A percentile compares a stretch with the other conserved stretches of the same genome.
These are phyloP conservation scores for Rubus idaeus DNA, from an alignment of 306 rosid genomes.

Conservation along the genomic window DNA sequence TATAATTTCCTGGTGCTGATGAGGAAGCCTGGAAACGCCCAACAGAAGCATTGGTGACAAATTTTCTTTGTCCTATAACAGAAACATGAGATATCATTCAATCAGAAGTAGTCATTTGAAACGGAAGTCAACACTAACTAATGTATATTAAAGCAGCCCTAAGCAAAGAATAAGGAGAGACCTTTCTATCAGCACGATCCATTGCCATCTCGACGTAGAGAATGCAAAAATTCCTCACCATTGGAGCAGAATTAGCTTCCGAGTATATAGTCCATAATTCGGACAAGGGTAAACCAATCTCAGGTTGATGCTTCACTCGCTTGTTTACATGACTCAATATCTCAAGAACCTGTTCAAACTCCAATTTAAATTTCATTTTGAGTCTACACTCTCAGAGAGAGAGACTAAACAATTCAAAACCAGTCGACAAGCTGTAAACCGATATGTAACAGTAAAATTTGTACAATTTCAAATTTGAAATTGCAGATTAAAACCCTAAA, in stretches of 20 bases:
- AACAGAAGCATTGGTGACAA: slow-evolving; percentile 72
- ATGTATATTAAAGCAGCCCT: background rate
- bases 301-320: slow-evolving; percentile 87
- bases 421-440: background rate
- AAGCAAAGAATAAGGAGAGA: background rate
- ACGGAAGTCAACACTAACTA: background rate
- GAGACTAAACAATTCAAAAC: background rate
- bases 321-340: slow-evolving; percentile 96
- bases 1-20: slow-evolving; percentile 88
- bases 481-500: background rate
- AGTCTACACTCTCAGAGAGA: background rate
- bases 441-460: too few species aligned
- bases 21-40: slow-evolving; percentile 80
- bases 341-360: slow-evolving; percentile 69
- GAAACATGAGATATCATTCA: slow-evolving; percentile 22
- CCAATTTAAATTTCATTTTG: background rate
- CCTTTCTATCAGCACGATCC: slow-evolving; percentile 72
- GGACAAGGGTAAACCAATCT: slow-evolving; percentile 75
- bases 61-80: slow-evolving; percentile 67
- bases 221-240: slow-evolving; percentile 90
- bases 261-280: slow-evolving; percentile 83
- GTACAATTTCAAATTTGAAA: background rate
- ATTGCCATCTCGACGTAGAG: slow-evolving; percentile 95
- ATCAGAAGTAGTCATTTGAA: background rate
- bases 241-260: slow-evolving; percentile 56